Evolutionary conservation across 2,329 filamentous ascomycete species (phyloP), one percentile per base, ranked within the genome.

Genomic region (Fusarium neocosmosporiellum): DNA sequence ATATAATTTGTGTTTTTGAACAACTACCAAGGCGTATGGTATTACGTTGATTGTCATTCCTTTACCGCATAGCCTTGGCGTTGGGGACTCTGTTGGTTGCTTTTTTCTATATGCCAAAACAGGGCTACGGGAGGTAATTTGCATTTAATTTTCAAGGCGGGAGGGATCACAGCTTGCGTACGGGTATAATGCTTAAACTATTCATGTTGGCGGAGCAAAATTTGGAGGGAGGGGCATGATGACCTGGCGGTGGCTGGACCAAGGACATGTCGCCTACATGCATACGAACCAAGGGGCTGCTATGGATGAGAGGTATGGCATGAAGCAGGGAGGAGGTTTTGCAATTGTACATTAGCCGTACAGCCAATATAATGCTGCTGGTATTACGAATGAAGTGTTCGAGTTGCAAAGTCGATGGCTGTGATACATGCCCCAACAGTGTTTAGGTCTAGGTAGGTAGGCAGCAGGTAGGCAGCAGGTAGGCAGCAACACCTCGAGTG

Each of bases 51-150:
- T 46, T 66, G 57, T 66, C 71, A 74, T 75, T 76, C 74, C 63
- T 76, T 76, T 73, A 73, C 61, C 65, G 69, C 75, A 78, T 78
- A 78, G 76, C 76, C 66, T 75, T 72, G 76, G 76, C 71, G 76
- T 78, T 65, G 60, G 75, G 72, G 67, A 18, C 58, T 50, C 34
- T 66, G 39, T 65, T 69, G 57, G 41, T 31, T 53, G 18, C 29
- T 31, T 31, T 50, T 53, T 61, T 74, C 70, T 67, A 36, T 60
- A 48, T 66, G 66, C 65, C 37, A 67, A 61, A 63, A 55, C 60
- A 66, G 66, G 67, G 43, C 39, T 39, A 48, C 27, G 59, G 67
- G 74, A 65, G 60, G 65, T 66, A 66, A 68, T 70, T 59, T 74
- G 70, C 64, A 69, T 75, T 73, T 76, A 59, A 74, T 68, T 65